These are phyloP conservation scores for Golubevia pallescens DNA, from an alignment of 1,284 basidiomycete genomes.

Conservation along the genomic window DNA sequence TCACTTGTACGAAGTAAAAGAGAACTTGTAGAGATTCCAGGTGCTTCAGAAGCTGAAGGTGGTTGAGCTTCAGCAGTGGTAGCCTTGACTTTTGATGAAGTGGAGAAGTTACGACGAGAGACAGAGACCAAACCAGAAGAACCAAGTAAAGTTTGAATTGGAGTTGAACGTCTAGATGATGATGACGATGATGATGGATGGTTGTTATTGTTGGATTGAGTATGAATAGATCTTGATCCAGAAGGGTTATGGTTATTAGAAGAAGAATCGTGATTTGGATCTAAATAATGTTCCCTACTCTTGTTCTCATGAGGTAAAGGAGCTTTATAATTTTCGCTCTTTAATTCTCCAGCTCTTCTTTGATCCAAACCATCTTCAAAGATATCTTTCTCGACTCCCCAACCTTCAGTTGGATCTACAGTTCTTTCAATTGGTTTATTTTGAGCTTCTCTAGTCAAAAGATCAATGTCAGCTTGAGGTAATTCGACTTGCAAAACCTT, in stretches of 20 bases:
- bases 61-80: constrained; percentile 21
- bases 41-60: constrained; percentile 7
- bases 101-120: constrained; percentile 32
- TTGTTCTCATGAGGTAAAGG: background rate
- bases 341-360: constrained; percentile 5
- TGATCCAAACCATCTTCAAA: constrained; percentile 52
- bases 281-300: background rate
- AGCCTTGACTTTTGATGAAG: constrained; percentile 23
- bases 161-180: constrained; percentile 27
- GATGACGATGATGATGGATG: constrained; percentile 9
- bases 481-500: constrained; percentile 25
- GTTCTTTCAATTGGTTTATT: constrained; percentile 40
- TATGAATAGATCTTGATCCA: background rate
- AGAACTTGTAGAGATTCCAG: constrained; percentile 22
- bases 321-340: background rate
- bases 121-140: background rate
- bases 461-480: constrained; percentile 39
- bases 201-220: background rate
- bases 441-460: constrained; percentile 39
- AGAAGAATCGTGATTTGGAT: background rate
- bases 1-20: constrained; percentile 29
- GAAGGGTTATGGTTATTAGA: background rate
- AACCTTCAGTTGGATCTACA: constrained; percentile 41
- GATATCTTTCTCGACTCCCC: constrained; percentile 46
- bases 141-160: constrained; percentile 23